A percentile compares a stretch with the other conserved stretches of the same genome.
Conservation (phyloP, 2,329 filamentous ascomycete genomes). For the Venturia aucupariae region DNA sequence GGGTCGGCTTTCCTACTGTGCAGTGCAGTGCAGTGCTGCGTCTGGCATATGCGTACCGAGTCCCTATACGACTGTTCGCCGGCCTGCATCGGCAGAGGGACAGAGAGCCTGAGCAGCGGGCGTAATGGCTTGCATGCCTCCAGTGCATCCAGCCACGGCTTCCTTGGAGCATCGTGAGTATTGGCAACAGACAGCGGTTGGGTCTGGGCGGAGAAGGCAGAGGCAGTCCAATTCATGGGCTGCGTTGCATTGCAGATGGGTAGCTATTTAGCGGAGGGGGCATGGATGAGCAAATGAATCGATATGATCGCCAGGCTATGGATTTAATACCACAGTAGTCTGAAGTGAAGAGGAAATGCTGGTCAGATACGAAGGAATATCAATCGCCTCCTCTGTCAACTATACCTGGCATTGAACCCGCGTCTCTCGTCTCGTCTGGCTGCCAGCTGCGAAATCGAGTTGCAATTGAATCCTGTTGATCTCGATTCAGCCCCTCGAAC, state of each 20-base stretch:
- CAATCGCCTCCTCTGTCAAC: background rate
- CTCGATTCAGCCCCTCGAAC: conserved; percentile 4
- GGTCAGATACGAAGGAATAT: background rate
- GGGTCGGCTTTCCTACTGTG: conserved; percentile 2
- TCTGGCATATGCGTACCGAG: background rate
- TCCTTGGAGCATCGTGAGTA: background rate
- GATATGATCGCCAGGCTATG: background rate
- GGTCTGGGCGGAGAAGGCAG: background rate
- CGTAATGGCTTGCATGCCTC: background rate
- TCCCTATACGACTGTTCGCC: background rate
- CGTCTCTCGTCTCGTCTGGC: background rate
- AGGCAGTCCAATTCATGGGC: background rate
- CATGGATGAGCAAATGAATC: background rate
- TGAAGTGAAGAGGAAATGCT: background rate
- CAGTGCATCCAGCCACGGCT: background rate
- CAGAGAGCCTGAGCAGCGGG: background rate
- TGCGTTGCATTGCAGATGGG: background rate
- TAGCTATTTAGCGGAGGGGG: background rate
- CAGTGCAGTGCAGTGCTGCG: no score
- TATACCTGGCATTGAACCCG: background rate
- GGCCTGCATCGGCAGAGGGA: background rate
- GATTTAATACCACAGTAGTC: background rate
- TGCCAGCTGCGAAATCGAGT: background rate
- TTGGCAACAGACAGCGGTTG: background rate
- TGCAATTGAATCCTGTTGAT: background rate